Evolutionary conservation across 306 rosid species (phyloP).

Genomic region (Boehmeria nivea): DNA sequence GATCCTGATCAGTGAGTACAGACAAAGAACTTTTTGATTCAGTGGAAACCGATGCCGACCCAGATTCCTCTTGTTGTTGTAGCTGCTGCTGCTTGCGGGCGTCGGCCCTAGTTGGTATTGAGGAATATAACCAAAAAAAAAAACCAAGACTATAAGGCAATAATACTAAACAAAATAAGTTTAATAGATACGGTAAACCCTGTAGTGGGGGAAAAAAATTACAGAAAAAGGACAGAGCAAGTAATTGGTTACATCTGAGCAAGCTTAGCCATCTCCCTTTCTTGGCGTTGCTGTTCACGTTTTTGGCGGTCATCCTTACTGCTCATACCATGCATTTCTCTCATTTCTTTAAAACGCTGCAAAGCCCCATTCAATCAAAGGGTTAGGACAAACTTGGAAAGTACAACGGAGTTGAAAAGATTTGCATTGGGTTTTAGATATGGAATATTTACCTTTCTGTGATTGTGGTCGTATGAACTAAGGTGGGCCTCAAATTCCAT

Average conservation of each 20-base stretch:
- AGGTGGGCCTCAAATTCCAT: conserved; percentile 92
- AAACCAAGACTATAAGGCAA: conserved; percentile 2
- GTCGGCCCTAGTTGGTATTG: conserved; percentile 54
- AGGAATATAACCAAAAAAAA: background rate
- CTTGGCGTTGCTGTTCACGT: conserved; percentile 91
- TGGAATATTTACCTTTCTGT: conserved; percentile 65
- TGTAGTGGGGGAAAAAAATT: background rate
- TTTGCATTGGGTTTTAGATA: background rate
- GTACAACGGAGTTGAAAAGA: conserved; percentile 1
- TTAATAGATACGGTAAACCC: background rate
- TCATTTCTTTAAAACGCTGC: conserved; percentile 94
- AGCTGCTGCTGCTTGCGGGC: conserved; percentile 77
- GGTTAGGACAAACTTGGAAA: conserved; percentile 9
- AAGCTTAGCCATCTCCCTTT: conserved; percentile 79
- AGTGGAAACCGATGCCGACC: conserved; percentile 39
- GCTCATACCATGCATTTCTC: conserved; percentile 90
- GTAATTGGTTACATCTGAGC: conserved; percentile 62
- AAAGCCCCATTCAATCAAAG: conserved; percentile 24
- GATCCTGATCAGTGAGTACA: conserved; percentile 71
- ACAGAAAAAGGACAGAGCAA: background rate
- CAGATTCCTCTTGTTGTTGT: conserved; percentile 58
- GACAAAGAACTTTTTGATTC: conserved; percentile 64
- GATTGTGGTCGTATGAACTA: conserved; percentile 95
- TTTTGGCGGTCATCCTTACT: conserved; percentile 88
- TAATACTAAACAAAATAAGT: background rate